phyloP scores from a whole-genome alignment of 176 grass and related monocot species.

The Paspalum notatum region DNA sequence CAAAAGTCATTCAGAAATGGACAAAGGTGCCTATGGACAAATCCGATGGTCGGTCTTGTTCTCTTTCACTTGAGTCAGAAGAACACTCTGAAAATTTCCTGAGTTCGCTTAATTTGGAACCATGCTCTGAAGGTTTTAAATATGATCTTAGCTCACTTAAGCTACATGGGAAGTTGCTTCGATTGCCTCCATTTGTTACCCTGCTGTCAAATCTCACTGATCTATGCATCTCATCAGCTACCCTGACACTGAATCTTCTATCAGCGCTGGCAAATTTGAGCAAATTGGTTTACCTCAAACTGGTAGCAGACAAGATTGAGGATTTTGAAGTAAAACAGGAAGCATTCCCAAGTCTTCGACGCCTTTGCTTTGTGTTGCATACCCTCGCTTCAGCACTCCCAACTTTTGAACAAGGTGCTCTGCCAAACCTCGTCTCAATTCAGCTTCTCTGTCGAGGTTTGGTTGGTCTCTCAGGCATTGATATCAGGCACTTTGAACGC shows the following conservation, averaged over 20 bases:
- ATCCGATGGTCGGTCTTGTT: slow-evolving; percentile 1
- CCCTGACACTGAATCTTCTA: slow-evolving; percentile 16
- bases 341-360: slow-evolving; percentile 36
- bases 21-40: slow-evolving; percentile 23
- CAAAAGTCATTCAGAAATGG: slow-evolving; percentile 38
- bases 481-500: slow-evolving; percentile 37
- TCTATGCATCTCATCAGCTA: slow-evolving; percentile 42
- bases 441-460: slow-evolving; percentile 13
- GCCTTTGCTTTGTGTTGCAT: slow-evolving; percentile 26
- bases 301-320: background rate
- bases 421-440: slow-evolving; percentile 32
- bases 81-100: slow-evolving; percentile 9
- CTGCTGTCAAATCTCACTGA: slow-evolving; percentile 29
- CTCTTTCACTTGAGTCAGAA: slow-evolving; percentile 41
- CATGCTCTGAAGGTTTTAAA: slow-evolving; percentile 36
- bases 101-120: slow-evolving; percentile 27
- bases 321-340: slow-evolving; percentile 28
- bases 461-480: slow-evolving; percentile 27
- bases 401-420: slow-evolving; percentile 41
- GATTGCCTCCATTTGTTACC: slow-evolving; percentile 34
- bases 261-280: slow-evolving; percentile 28
- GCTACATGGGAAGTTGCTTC: slow-evolving; percentile 21
- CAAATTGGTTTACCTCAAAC: slow-evolving; percentile 42
- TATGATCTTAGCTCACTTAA: slow-evolving; percentile 45
- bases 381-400: background rate